Base-by-base conservation (phyloP, 2,329 filamentous ascomycete species). In the Phaeophleospora eucalypticola region DNA sequence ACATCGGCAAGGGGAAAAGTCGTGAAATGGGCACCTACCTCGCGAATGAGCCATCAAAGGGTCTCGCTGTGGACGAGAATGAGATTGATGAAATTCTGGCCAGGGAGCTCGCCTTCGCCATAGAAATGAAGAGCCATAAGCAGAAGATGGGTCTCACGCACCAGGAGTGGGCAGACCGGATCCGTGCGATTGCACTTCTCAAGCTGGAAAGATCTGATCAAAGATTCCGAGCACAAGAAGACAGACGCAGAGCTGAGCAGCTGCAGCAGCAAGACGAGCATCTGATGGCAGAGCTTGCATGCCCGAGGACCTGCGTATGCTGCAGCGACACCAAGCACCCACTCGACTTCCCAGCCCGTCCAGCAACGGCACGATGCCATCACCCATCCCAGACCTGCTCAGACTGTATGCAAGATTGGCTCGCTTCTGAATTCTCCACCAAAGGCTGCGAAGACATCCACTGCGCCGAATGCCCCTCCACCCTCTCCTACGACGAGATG, bases 381-480 rank as follows among this genome's bases (percentile, higher is more conserved):
- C 70, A 73, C 47, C 43, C 47, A 1, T 43, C 51, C 4, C 53
- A 64, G n/a, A 65, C 63, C 12, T 73, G 70, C 51, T 52, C 49
- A 3, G 55, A 62, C 8, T 73, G 71, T 42, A 58, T 72, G 4
- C 54, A 64, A 14, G 52, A 49, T 24, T 73, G 70, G 70, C 63
- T 72, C n/a, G 46, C 54, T 4, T 61, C 62, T 1, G 63, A 69
- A 41, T 64, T 71, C 42, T 51, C 55, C 4, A 46, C 52, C 6
- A 68, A 68, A 43, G 59, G 67, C 2, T 74, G 72, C 70, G 69
- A 72, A 27, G 66, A 73, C 8, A 70, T 81, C 34, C 65, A 64
- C 36, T 83, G 79, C 42, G 77, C 78, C 0, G 72, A 78, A 41
- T 83, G 79, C 51, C 55, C 66, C 2, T 64, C 63, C 19, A 52